Evolutionary conservation across 345 rosid genomes (phyloP).

Genomic region (Aegle marmelos): DNA sequence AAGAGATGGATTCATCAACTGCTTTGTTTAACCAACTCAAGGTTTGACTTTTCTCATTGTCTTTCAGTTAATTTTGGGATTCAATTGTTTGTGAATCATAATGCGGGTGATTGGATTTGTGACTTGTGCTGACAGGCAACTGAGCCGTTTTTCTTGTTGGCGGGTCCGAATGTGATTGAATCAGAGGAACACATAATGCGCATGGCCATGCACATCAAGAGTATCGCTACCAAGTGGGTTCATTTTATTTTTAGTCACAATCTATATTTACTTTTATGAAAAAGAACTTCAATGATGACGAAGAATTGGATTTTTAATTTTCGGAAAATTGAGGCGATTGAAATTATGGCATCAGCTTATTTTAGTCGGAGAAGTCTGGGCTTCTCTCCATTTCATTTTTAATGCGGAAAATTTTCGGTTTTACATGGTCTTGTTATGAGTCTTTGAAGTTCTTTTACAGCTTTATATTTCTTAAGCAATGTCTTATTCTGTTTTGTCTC

Average conservation of each 20-base stretch:
- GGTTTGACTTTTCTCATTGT: conserved; percentile 30
- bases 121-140: conserved; percentile 48
- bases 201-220: conserved; percentile 77
- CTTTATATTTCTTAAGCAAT: background rate
- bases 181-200: conserved; percentile 81
- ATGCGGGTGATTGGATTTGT: background rate
- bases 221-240: conserved; percentile 60
- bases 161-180: conserved; percentile 97
- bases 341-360: too few relatives aligned
- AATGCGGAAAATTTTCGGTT: too few relatives aligned
- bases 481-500: background rate
- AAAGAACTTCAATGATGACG: background rate
- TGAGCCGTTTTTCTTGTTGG: conserved; percentile 84
- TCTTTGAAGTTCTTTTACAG: background rate
- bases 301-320: background rate
- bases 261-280: background rate
- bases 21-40: conserved; percentile 61
- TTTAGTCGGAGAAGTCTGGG: background rate
- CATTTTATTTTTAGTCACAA: background rate
- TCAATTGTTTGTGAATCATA: background rate
- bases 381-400: too few relatives aligned
- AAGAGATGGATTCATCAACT: conserved; percentile 52
- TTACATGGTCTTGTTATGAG: background rate
- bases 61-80: background rate
- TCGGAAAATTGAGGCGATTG: background rate